Evolutionary conservation across 2,329 filamentous ascomycete species (phyloP), one percentile per base, ranked within the genome.

Genomic region (Lecanoromycetidae sp.): DNA sequence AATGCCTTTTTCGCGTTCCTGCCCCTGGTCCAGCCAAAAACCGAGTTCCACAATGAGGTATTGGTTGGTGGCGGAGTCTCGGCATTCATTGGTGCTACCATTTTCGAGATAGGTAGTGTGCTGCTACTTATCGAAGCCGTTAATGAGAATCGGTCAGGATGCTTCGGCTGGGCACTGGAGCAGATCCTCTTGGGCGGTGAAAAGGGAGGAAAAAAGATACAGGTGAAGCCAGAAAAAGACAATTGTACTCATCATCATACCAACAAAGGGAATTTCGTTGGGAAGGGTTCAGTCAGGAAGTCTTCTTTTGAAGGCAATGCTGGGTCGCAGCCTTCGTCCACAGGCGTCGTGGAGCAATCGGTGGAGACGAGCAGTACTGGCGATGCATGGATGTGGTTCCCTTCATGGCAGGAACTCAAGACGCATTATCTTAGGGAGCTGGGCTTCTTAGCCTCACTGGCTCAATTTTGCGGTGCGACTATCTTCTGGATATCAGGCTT

Each of bases 101-200:
- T 84, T 5, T 84, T 85, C 58, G 77, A 80, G 54, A 45, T 80
- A 3, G 80, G 79, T 0, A 77, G 75, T 29, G 57, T 83, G 1
- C 60, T 84, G 1, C 66, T 84, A 22, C 67, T 84, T 61, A 63
- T 82, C 1, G 80, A 84, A 60, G 80, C 80, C 3, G 68, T 82
- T n/a, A 84, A 84, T 57, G 76, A 79, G 56, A 77, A 82, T 55
- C 66, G 72, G 10, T 65, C 71, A 0, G 76, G 74, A 10, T 84
- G 80, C 58, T 84, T 84, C 57, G 80, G 80, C 3, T 84, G 79
- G 79, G 80, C 79, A 0, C 55, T 84, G 1, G 74, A 81, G 53
- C 67, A 68, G 19, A 67, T 67, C 0, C 33, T 74, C 2, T 65
- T 65, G 33, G 58, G 59, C 39, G 56, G 56, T 12, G 51, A 53